Percentiles rank a stretch among this genome's conserved stretches.
Evolutionary conservation across 768 basidiomycete genomes (phyloP).

Genomic region (Russula griseocarnosa): DNA sequence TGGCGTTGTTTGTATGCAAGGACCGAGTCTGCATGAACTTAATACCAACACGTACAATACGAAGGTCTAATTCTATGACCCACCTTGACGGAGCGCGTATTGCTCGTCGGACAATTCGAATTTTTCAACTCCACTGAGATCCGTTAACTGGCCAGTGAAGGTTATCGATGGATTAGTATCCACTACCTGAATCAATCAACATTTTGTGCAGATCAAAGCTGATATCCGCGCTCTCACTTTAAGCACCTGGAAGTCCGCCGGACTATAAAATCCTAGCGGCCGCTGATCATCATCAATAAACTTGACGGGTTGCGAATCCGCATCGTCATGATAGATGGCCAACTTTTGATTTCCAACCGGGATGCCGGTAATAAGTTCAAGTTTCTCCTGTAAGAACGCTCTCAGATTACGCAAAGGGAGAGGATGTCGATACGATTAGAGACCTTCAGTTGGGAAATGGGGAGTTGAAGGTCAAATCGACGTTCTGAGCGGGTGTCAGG

Average conservation of each 20-base stretch:
- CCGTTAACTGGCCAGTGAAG: constrained; percentile 79
- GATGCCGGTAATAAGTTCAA: constrained; percentile 91
- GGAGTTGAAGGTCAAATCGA: constrained; percentile 69
- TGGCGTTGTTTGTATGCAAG: constrained; percentile 82
- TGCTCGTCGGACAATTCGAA: constrained; percentile 82
- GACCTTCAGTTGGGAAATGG: constrained; percentile 82
- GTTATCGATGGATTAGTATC: constrained; percentile 74
- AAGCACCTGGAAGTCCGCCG: constrained; percentile 74
- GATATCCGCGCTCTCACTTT: constrained; percentile 48
- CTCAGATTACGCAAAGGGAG: neutral
- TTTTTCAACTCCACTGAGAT: constrained; percentile 84
- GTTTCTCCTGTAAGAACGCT: constrained; percentile 42
- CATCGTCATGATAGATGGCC: constrained; percentile 55
- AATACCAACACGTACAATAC: neutral
- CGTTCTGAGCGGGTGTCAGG: constrained; percentile 90
- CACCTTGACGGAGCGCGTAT: constrained; percentile 79
- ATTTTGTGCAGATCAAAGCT: neutral
- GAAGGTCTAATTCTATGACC: constrained; percentile 18
- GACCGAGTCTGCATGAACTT: constrained; percentile 62
- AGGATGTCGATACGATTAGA: constrained; percentile 1
- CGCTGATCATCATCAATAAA: constrained; percentile 62
- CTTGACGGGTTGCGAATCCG: constrained; percentile 47
- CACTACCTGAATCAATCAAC: constrained; percentile 45
- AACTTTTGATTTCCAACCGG: constrained; percentile 69
- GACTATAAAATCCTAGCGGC: constrained; percentile 69